A percentile compares a stretch with the other conserved stretches of the same genome.
phyloP scores from a whole-genome alignment of 1,139 yeast genomes.

The Meyerozyma sp. region DNA sequence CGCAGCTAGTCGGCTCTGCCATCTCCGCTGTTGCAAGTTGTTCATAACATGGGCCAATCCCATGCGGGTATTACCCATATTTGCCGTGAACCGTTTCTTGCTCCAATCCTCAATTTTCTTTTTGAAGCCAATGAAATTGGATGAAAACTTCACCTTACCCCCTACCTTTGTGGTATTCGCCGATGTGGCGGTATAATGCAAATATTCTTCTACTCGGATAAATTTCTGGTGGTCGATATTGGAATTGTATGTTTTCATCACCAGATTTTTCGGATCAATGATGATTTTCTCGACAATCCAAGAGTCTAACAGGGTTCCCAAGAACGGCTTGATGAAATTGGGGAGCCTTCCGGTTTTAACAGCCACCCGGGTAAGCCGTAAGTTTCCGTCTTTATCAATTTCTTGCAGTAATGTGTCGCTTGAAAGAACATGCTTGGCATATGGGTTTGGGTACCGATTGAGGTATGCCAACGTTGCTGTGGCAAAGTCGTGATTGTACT shows the following conservation, averaged over 20 bases:
- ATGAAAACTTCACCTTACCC: conserved; percentile 62
- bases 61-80: conserved; percentile 58
- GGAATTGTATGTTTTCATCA: conserved; percentile 68
- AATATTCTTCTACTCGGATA: conserved; percentile 74
- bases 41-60: conserved; percentile 82
- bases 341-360: conserved; percentile 82
- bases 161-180: conserved; percentile 32
- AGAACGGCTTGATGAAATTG: conserved; percentile 67
- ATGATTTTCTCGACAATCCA: conserved; percentile 83
- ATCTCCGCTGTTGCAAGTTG: conserved; percentile 19
- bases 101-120: conserved; percentile 84
- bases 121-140: conserved; percentile 67
- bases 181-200: conserved; percentile 37
- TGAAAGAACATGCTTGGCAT: conserved; percentile 80
- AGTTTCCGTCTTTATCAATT: conserved; percentile 58
- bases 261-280: conserved; percentile 56
- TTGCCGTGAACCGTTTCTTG: conserved; percentile 60
- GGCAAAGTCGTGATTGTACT: conserved; percentile 59
- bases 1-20: background rate
- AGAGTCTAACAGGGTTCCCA: conserved; percentile 67
- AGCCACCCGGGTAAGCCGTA: conserved; percentile 70
- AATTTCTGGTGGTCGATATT: conserved; percentile 83
- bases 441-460: conserved; percentile 88
- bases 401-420: conserved; percentile 67
- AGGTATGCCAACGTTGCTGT: conserved; percentile 77